Percentiles rank a stretch among this genome's conserved stretches.
These are phyloP conservation scores for Linaria vulgaris DNA, from an alignment of 257 asterid genomes.

Conservation along the genomic window DNA sequence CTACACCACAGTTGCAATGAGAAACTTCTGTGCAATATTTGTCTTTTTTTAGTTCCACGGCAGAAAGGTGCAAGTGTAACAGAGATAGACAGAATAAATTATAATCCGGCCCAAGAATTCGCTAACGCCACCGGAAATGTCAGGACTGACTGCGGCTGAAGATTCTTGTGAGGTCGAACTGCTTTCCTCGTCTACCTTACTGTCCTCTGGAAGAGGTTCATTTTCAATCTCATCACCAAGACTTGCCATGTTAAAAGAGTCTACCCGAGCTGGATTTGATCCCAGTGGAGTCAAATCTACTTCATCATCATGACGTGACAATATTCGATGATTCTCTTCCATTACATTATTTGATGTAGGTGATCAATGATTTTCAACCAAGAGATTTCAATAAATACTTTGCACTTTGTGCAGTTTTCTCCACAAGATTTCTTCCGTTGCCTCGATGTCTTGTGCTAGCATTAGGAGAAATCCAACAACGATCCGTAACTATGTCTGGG, in stretches of 20 bases:
- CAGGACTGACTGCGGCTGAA: constrained; percentile 30
- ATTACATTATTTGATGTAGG: constrained; percentile 4
- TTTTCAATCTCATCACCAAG: constrained; percentile 40
- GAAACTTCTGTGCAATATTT: constrained; percentile 45
- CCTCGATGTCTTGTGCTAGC: constrained; percentile 71
- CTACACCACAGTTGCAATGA: constrained; percentile 56
- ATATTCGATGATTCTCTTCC: constrained; percentile 42
- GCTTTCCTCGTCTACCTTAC: constrained; percentile 46
- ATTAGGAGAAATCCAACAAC: constrained; percentile 85
- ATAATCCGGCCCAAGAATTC: constrained; percentile 59
- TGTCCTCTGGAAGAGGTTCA: constrained; percentile 46
- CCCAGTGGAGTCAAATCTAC: constrained; percentile 23
- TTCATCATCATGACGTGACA: constrained; percentile 31
- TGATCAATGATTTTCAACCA: constrained; percentile 26
- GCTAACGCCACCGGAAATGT: constrained; percentile 28
- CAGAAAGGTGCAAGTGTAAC: constrained; percentile 49
- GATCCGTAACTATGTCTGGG: constrained; percentile 75
- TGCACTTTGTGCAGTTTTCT: constrained; percentile 30
- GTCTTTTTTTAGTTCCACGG: constrained; percentile 64
- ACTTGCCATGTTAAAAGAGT: constrained; percentile 44
- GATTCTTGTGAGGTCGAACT: constrained; percentile 40
- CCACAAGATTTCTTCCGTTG: constrained; percentile 42
- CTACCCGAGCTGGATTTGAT: constrained; percentile 31
- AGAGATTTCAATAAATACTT: constrained; percentile 49
- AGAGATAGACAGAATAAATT: constrained; percentile 62